These are phyloP conservation scores for Paecilomyces sp. DNA, from an alignment of 2,329 filamentous ascomycete species.

Conservation along the genomic window DNA sequence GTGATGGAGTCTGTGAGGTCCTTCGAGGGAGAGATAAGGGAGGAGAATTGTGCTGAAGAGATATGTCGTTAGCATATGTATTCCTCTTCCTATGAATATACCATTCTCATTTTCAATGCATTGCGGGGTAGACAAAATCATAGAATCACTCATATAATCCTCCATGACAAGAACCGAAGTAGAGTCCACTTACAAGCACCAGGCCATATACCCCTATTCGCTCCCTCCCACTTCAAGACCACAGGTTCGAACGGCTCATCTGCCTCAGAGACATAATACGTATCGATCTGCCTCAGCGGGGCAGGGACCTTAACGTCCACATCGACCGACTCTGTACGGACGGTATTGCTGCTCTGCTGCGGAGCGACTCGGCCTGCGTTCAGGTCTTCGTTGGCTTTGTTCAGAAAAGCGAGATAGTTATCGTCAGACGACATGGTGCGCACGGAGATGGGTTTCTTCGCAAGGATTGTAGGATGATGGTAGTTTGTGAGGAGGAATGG, in stretches of 20 bases:
- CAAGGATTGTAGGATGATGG: neutral
- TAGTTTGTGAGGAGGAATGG: neutral
- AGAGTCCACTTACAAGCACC: conserved; percentile 20
- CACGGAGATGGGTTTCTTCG: neutral
- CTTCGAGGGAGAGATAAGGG: conserved; percentile 45
- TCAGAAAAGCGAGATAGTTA: conserved; percentile 75
- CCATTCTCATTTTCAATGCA: neutral
- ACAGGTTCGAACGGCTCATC: conserved; percentile 82
- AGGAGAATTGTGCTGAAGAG: conserved; percentile 58
- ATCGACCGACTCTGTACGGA: conserved; percentile 34
- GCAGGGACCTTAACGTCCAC: conserved; percentile 53
- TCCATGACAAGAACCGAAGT: neutral
- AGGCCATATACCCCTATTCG: conserved; percentile 25
- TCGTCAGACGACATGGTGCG: conserved; percentile 56
- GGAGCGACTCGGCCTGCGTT: conserved; percentile 20
- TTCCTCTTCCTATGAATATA: neutral
- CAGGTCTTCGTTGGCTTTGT: conserved; percentile 73
- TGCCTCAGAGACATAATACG: conserved; percentile 70
- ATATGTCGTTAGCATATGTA: neutral
- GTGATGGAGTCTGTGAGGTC: conserved; percentile 40
- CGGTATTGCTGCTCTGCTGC: conserved; percentile 20
- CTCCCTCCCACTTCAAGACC: conserved; percentile 50
- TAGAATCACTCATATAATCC: neutral
- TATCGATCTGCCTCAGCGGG: conserved; percentile 49
- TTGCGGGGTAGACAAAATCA: neutral